These are phyloP conservation scores for Hypoxylon perforatum DNA, from an alignment of 495 filamentous ascomycete species.

Conservation along the genomic window DNA sequence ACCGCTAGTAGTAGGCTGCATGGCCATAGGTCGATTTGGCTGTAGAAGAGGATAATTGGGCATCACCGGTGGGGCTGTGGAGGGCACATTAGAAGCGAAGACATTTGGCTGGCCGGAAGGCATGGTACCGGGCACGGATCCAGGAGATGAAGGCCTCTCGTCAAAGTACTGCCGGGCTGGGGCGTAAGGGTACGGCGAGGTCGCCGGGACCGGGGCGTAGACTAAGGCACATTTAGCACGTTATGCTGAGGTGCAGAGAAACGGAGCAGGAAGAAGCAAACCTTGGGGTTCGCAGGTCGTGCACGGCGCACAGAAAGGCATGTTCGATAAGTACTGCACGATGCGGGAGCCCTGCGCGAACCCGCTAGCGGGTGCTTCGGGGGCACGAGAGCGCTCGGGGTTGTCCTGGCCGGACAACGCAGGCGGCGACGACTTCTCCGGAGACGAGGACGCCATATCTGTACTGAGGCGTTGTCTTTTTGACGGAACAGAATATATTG, in stretches of 20 bases:
- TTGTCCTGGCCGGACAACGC: conserved; percentile 40
- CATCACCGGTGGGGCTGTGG: conserved; percentile 50
- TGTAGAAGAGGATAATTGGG: conserved; percentile 55
- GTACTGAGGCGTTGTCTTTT: conserved; percentile 53
- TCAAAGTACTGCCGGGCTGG: conserved; percentile 44
- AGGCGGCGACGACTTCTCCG: conserved; percentile 53
- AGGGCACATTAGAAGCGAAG: conserved; percentile 46
- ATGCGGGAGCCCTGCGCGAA: conserved; percentile 47
- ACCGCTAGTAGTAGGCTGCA: conserved; percentile 50
- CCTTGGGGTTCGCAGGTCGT: conserved; percentile 52
- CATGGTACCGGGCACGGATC: conserved; percentile 38
- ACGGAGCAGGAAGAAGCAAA: conserved; percentile 42
- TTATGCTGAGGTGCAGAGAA: conserved; percentile 7
- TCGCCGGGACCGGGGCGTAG: conserved; percentile 47
- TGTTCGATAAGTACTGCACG: conserved; percentile 52
- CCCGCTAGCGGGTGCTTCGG: conserved; percentile 32
- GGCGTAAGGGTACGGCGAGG: conserved; percentile 49
- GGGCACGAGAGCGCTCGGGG: conserved; percentile 35
- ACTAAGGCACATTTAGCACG: conserved; percentile 44
- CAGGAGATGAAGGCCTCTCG: conserved; percentile 45
- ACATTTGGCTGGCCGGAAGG: conserved; percentile 41
- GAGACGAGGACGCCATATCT: conserved; percentile 41
- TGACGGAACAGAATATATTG: conserved; percentile 36
- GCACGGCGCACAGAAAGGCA: conserved; percentile 53
- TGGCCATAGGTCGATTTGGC: conserved; percentile 47